These are phyloP conservation scores for Rhodotorula graminis DNA, from an alignment of 768 basidiomycete genomes.

Conservation along the genomic window DNA sequence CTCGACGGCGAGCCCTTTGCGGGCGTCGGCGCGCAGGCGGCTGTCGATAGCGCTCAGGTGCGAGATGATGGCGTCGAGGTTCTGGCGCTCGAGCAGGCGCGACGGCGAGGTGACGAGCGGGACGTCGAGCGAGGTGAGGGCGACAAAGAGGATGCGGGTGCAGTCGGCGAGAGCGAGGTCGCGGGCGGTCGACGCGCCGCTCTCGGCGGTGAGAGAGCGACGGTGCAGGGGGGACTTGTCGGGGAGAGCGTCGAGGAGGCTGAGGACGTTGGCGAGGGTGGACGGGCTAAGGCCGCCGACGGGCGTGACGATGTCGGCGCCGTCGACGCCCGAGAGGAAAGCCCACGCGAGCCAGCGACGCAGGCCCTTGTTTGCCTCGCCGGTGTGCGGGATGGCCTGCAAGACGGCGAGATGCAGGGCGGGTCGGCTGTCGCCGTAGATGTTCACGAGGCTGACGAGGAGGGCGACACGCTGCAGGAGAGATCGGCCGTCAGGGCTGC, in stretches of 20 bases:
- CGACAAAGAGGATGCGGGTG: constrained; percentile 8
- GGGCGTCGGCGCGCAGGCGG: constrained; percentile 11
- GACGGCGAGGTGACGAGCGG: not conserved
- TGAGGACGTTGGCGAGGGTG: not conserved
- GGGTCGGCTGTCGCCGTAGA: not conserved
- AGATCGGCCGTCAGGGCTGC: too few species aligned
- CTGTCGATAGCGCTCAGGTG: not conserved
- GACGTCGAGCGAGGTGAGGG: constrained; percentile 1
- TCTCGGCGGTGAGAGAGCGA: not conserved
- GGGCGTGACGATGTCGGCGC: not conserved
- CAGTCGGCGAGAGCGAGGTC: constrained; percentile 11
- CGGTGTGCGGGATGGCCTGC: constrained; percentile 1
- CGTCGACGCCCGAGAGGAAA: not conserved
- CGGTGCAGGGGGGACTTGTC: constrained; percentile 7
- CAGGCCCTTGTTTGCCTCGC: constrained; percentile 1
- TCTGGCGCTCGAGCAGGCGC: not conserved
- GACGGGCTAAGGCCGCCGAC: not conserved
- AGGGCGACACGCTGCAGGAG: not conserved
- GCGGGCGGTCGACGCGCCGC: not conserved
- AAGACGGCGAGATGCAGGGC: constrained; percentile 12
- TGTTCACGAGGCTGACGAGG: not conserved
- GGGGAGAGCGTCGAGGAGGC: not conserved
- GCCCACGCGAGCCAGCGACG: constrained; percentile 23
- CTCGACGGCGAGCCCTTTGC: constrained; percentile 21
- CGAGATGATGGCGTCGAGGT: not conserved